Percentiles rank a stretch among this genome's conserved stretches.
These are phyloP conservation scores for Nakataea oryzae DNA, from an alignment of 2,329 filamentous ascomycete genomes.

Conservation along the genomic window DNA sequence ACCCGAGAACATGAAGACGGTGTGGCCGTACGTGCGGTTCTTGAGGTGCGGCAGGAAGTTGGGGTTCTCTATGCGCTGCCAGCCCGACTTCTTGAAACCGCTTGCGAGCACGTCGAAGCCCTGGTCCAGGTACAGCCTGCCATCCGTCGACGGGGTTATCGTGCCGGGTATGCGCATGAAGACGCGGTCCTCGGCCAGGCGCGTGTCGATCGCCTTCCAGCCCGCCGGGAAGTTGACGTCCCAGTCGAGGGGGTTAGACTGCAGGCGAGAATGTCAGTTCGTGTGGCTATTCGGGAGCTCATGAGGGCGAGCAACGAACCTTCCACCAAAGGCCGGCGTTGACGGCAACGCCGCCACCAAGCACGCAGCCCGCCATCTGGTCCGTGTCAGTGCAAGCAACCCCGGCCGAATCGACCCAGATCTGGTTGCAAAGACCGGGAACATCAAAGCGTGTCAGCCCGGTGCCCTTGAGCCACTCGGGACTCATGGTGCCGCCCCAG, in stretches of 20 bases:
- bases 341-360: slow-evolving; percentile 48
- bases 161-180: slow-evolving; percentile 65
- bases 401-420: slow-evolving; percentile 48
- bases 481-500: slow-evolving; percentile 47
- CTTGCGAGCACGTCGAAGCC: slow-evolving; percentile 52
- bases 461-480: slow-evolving; percentile 44
- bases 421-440: slow-evolving; percentile 56
- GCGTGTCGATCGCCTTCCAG: slow-evolving; percentile 58
- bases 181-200: slow-evolving; percentile 45
- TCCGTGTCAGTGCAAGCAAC: slow-evolving; percentile 55
- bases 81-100: slow-evolving; percentile 49
- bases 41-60: slow-evolving; percentile 48
- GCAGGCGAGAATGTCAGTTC: background rate
- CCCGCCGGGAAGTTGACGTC: slow-evolving; percentile 62
- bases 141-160: slow-evolving; percentile 53
- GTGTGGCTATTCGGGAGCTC: slow-evolving; percentile 15
- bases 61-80: slow-evolving; percentile 44
- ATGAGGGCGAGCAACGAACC: slow-evolving; percentile 1
- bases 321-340: slow-evolving; percentile 59
- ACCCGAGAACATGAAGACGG: slow-evolving; percentile 52
- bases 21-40: slow-evolving; percentile 49
- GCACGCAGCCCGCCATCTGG: slow-evolving; percentile 56
- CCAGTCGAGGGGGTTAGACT: slow-evolving; percentile 51
- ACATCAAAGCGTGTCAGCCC: slow-evolving; percentile 55
- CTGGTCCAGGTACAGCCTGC: slow-evolving; percentile 54